Evolutionary conservation across 2,329 filamentous ascomycete species (phyloP), one percentile per base, ranked within the genome.

Genomic region (Iodosphaeria phyllophila): DNA sequence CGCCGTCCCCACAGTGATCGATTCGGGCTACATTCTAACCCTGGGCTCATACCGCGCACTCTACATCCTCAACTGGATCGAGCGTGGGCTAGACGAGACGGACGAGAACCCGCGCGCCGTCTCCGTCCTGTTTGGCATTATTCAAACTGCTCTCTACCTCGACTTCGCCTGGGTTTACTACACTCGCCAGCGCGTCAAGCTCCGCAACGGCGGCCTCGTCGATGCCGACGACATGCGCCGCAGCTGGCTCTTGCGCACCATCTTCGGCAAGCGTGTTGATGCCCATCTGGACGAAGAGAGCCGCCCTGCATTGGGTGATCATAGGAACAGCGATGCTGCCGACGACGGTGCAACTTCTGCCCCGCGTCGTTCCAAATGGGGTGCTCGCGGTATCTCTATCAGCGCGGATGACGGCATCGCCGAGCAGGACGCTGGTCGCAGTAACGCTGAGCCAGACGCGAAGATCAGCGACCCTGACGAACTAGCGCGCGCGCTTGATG

Each of bases 101-200:
- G 64, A 68, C 37, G 47, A 54, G 20, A 54, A 59, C 33, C 70
- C 72, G 31, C 74, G 84, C 38, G 60, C 69, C 4, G 67, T 86
- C 7, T 74, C 78, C 6, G 68, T 89, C 43, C 66, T 91, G 32
- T 93, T 92, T 41, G 86, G 86, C 28, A 55, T 91, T 30, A 58
- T 95, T 14, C 86, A 95, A 54, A 93, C 83, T 0, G 72, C 76
- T 1, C 67, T 93, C 21, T 93, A 93, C 49, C 47, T 84, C 37
- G 86, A 95, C 51, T 95, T 95, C 45, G 83, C 82, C 18, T 93
- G 84, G 83, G 83, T 95, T 2, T 95, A 95, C 58, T 93, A 79
- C 56, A 78, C 76, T 8, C 68, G 86, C 34, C 86, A 93, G 55
- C 70, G 84, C 29, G 83, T 95, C 42, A 93, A 93, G 71, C 71